A percentile compares a stretch with the other conserved stretches of the same genome.
Conservation (phyloP, 2,329 filamentous ascomycete genomes). For the Shiraia sp. region DNA sequence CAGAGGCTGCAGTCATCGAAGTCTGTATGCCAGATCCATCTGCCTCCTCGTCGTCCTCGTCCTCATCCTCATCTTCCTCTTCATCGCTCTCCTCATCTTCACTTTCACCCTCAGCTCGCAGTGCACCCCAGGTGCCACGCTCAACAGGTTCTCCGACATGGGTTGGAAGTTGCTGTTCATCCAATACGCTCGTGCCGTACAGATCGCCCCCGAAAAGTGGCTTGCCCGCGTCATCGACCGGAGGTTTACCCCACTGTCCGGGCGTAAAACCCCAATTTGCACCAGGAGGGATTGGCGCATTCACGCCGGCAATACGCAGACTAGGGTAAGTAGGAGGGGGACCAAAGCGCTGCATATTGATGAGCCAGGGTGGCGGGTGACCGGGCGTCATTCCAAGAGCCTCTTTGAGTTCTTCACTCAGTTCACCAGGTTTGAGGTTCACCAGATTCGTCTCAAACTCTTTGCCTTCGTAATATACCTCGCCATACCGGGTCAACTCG, state of each 20-base stretch:
- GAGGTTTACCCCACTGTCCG: slow-evolving; percentile 94
- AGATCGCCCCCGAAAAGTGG: slow-evolving; percentile 94
- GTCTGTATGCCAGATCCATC: slow-evolving; percentile 67
- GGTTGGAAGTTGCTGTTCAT: slow-evolving; percentile 61
- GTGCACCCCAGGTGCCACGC: slow-evolving; percentile 86
- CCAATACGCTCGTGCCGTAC: slow-evolving; percentile 74
- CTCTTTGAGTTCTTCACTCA: slow-evolving; percentile 87
- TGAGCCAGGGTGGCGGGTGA: slow-evolving; percentile 93
- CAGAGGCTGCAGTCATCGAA: slow-evolving; percentile 73
- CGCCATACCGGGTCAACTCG: slow-evolving; percentile 87
- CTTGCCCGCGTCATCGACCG: slow-evolving; percentile 88
- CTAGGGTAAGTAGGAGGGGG: slow-evolving; percentile 93
- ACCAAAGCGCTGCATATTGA: slow-evolving; percentile 93
- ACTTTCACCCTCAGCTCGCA: slow-evolving; percentile 78
- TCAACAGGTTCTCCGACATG: slow-evolving; percentile 75
- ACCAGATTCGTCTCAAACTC: slow-evolving; percentile 95
- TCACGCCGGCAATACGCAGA: slow-evolving; percentile 92
- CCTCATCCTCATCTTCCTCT: slow-evolving; percentile 63
- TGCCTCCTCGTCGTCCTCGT: slow-evolving; percentile 68
- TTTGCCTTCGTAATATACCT: slow-evolving; percentile 99
- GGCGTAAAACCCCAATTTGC: slow-evolving; percentile 94
- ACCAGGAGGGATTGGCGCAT: slow-evolving; percentile 86
- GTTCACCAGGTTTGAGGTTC: slow-evolving; percentile 85
- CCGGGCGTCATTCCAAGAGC: slow-evolving; percentile 92
- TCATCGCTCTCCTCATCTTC: slow-evolving; percentile 66